Evolutionary conservation across 2,329 filamentous ascomycete species (phyloP), one percentile per base, ranked within the genome.

Genomic region (Fusarium duplospermum): DNA sequence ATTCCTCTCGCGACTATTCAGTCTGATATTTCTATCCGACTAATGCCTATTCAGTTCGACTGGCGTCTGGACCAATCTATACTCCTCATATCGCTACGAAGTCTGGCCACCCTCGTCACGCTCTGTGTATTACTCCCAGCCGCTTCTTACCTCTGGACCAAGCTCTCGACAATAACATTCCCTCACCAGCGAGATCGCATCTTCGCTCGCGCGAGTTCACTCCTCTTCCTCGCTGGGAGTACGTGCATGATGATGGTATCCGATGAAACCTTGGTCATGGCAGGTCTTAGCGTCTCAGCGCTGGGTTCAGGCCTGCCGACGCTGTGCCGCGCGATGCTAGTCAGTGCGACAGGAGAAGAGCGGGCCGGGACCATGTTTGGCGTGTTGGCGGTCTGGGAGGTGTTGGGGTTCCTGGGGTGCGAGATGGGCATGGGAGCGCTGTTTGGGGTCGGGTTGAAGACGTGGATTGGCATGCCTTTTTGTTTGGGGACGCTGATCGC

Each of bases 41-140:
- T 80, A 18, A 76, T 80, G 77, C 76, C 75, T 8, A 58, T 79
- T 31, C 74, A 73, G n/a, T 80, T 80, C 68, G 38, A 67, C 33
- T 76, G 76, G 79, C 50, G 66, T 10, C 70, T 79, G 6, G 33
- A 67, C 6, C 65, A 57, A 10, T 78, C 78, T 6, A 57, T 70
- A n/a, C 65, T 79, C 4, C 69, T 80, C 45, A 42, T 79, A 14
- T 76, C 78, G 20, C 54, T 78, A 33, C 71, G 66, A 59, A 78
- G 71, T 36, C 60, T 74, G 5, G 60, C 68, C 40, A 78, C 74
- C 8, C 66, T 80, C 29, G 9, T 76, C 20, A 77, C 76, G 1
- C 24, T 80, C 13, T 70, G 77, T 33, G 16, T 77, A n/a, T 16
- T 78, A 18, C 71, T 79, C 3, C 78, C 79, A 5, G 40, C 50